Percentiles rank a stretch among this genome's conserved stretches.
These are phyloP conservation scores for Dictyophora rubrovolvata DNA, from an alignment of 768 basidiomycete species.

Conservation along the genomic window DNA sequence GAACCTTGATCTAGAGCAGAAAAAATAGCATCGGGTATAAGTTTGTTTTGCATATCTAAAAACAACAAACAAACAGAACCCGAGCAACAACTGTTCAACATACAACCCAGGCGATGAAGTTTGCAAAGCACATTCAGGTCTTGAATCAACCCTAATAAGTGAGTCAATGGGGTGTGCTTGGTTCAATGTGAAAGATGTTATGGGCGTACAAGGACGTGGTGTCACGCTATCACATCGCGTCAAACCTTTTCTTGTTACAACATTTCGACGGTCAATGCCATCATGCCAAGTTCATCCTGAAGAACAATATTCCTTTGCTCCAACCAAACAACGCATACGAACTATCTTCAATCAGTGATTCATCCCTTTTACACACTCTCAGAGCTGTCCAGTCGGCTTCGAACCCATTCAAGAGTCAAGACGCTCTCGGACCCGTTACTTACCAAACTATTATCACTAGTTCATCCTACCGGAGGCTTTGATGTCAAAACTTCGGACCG, in stretches of 20 bases:
- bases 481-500: too few relatives aligned
- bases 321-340: background rate
- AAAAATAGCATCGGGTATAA: background rate
- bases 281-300: too few relatives aligned
- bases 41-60: conserved; percentile 8
- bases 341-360: background rate
- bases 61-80: background rate
- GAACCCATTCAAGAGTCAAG: conserved; percentile 4
- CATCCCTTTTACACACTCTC: background rate
- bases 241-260: too few relatives aligned
- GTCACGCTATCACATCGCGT: too few relatives aligned
- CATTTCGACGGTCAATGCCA: too few relatives aligned
- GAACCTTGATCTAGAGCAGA: background rate
- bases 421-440: background rate
- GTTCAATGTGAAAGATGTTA: too few relatives aligned
- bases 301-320: too few relatives aligned
- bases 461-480: too few relatives aligned
- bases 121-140: conserved; percentile 5
- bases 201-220: too few relatives aligned
- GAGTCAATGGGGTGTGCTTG: conserved; percentile 3
- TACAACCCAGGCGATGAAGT: conserved; percentile 2
- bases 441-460: too few relatives aligned
- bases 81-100: conserved; percentile 4
- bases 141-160: background rate
- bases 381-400: background rate